Percentiles rank a stretch among this genome's conserved stretches.
phyloP scores from a whole-genome alignment of 176 grass and related monocot genomes.

The Neostapfia colusana region DNA sequence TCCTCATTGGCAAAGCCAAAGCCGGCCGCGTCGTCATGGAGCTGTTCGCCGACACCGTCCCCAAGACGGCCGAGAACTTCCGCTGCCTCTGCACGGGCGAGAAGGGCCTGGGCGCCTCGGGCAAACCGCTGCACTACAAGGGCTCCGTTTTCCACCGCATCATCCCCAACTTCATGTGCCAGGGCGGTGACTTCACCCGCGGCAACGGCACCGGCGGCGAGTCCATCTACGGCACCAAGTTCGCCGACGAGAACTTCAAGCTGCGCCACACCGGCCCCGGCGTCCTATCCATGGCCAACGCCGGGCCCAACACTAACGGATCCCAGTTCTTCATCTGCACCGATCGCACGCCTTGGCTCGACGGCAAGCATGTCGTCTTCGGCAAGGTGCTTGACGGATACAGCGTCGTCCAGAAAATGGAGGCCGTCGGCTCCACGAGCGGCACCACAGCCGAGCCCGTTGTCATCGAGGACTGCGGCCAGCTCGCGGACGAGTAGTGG shows the following conservation, averaged over 20 bases:
- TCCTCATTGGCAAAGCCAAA: constrained; percentile 60
- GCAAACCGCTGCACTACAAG: constrained; percentile 73
- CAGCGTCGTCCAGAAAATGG: constrained; percentile 64
- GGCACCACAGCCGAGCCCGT: constrained; percentile 47
- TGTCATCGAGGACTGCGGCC: constrained; percentile 64
- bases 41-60: constrained; percentile 59
- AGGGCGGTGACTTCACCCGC: constrained; percentile 77
- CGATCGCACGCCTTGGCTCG: background rate
- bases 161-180: constrained; percentile 75
- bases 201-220: constrained; percentile 73
- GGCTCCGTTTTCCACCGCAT: constrained; percentile 70
- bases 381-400: constrained; percentile 69
- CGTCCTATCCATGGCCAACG: constrained; percentile 73
- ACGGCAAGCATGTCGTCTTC: constrained; percentile 73
- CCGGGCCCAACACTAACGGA: constrained; percentile 66
- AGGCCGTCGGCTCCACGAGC: constrained; percentile 40
- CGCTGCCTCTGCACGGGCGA: constrained; percentile 70
- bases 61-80: constrained; percentile 75
- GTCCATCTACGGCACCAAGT: constrained; percentile 67
- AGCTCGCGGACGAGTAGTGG: constrained; percentile 27
- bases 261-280: constrained; percentile 61
- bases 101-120: constrained; percentile 47
- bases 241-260: constrained; percentile 69
- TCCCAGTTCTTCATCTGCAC: constrained; percentile 67
- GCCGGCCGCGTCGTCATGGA: constrained; percentile 68